A percentile compares a stretch with the other conserved stretches of the same genome.
These are phyloP conservation scores for Quercus wislizeni DNA, from an alignment of 306 rosid genomes.

Conservation along the genomic window DNA sequence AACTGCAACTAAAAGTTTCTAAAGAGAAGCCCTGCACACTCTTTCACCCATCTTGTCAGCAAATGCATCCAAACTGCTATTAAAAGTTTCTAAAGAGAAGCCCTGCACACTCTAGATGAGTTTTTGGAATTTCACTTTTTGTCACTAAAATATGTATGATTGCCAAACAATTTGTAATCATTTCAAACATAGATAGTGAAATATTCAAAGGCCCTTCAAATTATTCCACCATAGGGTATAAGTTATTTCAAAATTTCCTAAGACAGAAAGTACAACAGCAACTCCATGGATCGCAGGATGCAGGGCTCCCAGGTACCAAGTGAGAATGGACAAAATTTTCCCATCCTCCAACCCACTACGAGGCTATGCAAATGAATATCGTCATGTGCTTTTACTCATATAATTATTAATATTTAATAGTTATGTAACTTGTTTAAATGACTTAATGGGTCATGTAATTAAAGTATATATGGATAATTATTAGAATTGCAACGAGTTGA, in stretches of 20 bases:
- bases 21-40: constrained; percentile 79
- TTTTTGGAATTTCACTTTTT: constrained; percentile 22
- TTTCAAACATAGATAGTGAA: background rate
- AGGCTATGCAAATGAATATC: too few species aligned
- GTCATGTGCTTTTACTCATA: too few species aligned
- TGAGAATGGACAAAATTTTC: too few species aligned
- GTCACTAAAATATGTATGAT: constrained; percentile 18
- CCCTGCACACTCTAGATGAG: constrained; percentile 67
- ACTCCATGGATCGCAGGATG: background rate
- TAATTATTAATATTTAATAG: too few species aligned
- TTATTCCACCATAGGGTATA: background rate
- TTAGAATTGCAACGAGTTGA: too few species aligned
- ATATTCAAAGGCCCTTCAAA: background rate
- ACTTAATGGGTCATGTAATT: too few species aligned
- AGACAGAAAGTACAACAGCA: constrained; percentile 15
- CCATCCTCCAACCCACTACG: too few species aligned
- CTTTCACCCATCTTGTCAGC: constrained; percentile 47
- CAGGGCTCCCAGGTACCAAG: too few species aligned
- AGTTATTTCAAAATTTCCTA: background rate
- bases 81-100: constrained; percentile 68
- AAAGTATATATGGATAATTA: too few species aligned
- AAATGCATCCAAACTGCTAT: constrained; percentile 56
- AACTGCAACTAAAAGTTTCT: constrained; percentile 65
- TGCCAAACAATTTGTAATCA: background rate
- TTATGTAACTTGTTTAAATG: too few species aligned